Evolutionary conservation across 495 filamentous ascomycete genomes (phyloP), one percentile per base, ranked within the genome.

Genomic region (Lasiosphaeris hirsuta): DNA sequence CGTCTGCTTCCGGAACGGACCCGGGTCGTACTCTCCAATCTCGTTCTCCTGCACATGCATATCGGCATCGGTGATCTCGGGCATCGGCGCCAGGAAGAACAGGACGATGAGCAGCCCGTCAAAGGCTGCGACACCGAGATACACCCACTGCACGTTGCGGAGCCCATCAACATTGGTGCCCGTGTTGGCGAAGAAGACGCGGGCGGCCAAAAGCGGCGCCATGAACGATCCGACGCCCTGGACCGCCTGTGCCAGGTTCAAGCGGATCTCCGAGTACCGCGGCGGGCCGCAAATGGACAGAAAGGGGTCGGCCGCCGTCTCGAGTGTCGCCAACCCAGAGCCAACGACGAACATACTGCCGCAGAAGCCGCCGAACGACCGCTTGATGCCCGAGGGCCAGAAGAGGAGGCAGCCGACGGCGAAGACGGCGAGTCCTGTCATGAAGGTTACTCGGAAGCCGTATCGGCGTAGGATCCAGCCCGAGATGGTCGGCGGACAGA

Each of bases 31-130:
- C 30, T 66, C 72, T 13, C 65, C 68, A 10, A 71, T 71, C 51
- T 72, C 58, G 41, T 60, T 65, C 50, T 75, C 77, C 65, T 78
- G 83, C 47, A 77, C 73, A 17, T 74, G 77, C 84, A 87, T 87
- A 64, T 89, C 85, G 19, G 84, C 84, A 60, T 89, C 86, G 4
- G 86, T 88, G 57, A 89, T 80, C 68, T 90, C 85, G 13, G 85
- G 86, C 46, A 90, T 86, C 0, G 77, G 78, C 10, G 80, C 78
- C 34, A 88, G 69, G 69, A 78, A 87, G 72, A 89, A 89, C 45
- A 87, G 74, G 39, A 81, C 67, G 7, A 84, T 80, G 4, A 90
- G 76, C 38, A 84, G 49, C 63, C 79, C 81, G 40, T 88, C 86
- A 62, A 90, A 89, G 66, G 72, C 71, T 9, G 83, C 87, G 45